Conservation (phyloP, 2,329 filamentous ascomycete genomes). For the Colletotrichum sp. region DNA sequence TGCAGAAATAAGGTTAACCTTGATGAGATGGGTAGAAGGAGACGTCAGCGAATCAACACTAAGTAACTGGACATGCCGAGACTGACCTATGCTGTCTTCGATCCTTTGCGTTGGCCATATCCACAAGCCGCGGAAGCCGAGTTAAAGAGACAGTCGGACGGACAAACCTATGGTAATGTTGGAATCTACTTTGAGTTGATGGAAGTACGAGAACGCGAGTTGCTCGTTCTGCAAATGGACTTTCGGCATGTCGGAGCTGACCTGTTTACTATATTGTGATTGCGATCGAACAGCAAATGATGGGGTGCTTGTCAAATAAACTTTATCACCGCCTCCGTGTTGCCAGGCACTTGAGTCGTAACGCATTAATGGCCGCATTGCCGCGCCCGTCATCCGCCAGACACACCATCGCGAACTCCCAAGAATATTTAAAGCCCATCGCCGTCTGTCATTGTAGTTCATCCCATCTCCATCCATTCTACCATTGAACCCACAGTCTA, state of each 20-base stretch:
- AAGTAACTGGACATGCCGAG: neutral
- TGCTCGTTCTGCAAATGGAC: neutral
- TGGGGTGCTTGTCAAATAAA: neutral
- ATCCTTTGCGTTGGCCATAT: neutral
- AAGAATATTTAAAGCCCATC: neutral
- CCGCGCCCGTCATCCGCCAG: neutral
- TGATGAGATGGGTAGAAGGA: neutral
- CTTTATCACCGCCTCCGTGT: neutral
- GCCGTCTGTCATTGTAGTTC: neutral
- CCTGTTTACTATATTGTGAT: neutral
- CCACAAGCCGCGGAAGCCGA: neutral
- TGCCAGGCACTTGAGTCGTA: neutral
- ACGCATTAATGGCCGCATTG: neutral
- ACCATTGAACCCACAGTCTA: neutral
- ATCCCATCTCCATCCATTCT: neutral
- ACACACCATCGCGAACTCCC: neutral
- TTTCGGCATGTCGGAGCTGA: neutral
- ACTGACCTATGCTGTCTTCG: neutral
- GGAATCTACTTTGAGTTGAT: neutral
- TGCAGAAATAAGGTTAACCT: neutral
- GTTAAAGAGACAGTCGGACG: accelerated
- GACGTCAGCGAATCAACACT: neutral
- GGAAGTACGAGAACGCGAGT: neutral
- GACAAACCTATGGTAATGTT: neutral
- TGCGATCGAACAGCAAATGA: neutral